Conservation (phyloP, 2,329 filamentous ascomycete genomes). For the Rhexocercosporidium sp. region DNA sequence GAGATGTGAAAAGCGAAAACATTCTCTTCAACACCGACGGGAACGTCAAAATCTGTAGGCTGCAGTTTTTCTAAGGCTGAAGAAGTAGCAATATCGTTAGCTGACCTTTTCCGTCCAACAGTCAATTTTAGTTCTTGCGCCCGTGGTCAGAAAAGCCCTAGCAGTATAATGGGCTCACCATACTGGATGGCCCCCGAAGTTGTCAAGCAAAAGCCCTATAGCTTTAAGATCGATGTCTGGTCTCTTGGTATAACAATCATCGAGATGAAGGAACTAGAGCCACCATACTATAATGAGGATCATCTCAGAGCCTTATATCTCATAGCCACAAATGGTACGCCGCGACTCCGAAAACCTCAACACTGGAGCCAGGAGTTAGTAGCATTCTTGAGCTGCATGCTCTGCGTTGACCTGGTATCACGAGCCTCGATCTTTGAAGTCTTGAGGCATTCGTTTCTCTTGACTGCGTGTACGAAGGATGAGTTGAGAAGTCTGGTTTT, state of each 20-base stretch:
- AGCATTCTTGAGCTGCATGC: conserved; percentile 92
- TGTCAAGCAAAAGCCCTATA: conserved; percentile 98
- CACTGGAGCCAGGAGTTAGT: conserved; percentile 98
- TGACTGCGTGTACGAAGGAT: not conserved
- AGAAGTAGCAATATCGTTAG: no score
- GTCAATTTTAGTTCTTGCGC: conserved; percentile 99
- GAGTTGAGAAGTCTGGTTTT: not conserved
- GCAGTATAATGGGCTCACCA: conserved; percentile 97
- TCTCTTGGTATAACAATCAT: conserved; percentile 99
- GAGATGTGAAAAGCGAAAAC: conserved; percentile 99
- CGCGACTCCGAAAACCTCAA: conserved; percentile 95
- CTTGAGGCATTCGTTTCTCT: not conserved
- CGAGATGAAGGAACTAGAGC: conserved; percentile 99
- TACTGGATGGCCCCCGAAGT: conserved; percentile 99
- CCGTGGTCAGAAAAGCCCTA: conserved; percentile 93
- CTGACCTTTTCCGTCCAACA: conserved; percentile 45
- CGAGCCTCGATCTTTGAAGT: not conserved
- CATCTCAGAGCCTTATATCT: conserved; percentile 96
- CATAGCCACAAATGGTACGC: conserved; percentile 97
- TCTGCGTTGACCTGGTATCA: conserved; percentile 82
- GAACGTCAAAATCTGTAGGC: conserved; percentile 96
- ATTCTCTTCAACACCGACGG: conserved; percentile 91
- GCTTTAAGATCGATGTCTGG: conserved; percentile 98
- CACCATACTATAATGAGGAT: conserved; percentile 96
- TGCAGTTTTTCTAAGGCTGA: no score